Conservation (phyloP, 106 monocot species). For the Posidonia australis region DNA sequence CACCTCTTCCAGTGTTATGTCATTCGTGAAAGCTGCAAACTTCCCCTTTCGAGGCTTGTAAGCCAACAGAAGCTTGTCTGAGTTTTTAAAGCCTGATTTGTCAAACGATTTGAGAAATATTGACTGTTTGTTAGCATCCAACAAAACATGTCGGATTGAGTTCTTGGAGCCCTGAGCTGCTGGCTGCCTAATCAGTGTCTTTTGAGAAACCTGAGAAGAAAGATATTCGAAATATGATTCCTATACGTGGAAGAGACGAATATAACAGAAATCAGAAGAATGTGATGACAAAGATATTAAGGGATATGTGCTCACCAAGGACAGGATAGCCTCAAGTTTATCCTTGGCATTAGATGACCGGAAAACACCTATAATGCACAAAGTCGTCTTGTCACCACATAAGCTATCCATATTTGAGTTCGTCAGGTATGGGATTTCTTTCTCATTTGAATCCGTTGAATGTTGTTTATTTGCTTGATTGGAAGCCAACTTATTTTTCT, state of each 20-base stretch:
- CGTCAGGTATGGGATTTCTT: conserved; percentile 38
- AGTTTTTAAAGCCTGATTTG: conserved; percentile 36
- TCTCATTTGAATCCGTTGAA: conserved; percentile 12
- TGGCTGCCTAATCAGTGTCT: conserved; percentile 51
- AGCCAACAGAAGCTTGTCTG: conserved; percentile 51
- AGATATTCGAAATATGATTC: neutral
- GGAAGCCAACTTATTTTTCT: conserved; percentile 48
- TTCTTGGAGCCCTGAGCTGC: conserved; percentile 11
- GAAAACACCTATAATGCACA: conserved; percentile 79
- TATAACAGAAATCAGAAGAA: neutral
- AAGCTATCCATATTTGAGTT: conserved; percentile 41
- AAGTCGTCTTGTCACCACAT: conserved; percentile 47
- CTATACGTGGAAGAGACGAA: neutral
- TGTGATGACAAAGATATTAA: neutral
- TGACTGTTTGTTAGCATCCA: conserved; percentile 64
- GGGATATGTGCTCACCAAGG: conserved; percentile 26
- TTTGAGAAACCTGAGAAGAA: conserved; percentile 64
- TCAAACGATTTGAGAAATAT: conserved; percentile 61
- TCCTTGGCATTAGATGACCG: conserved; percentile 52
- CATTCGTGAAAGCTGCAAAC: conserved; percentile 40
- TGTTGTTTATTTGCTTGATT: conserved; percentile 32
- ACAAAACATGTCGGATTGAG: conserved; percentile 47
- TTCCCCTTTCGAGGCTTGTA: conserved; percentile 76
- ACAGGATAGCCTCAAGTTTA: conserved; percentile 43
- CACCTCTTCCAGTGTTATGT: conserved; percentile 47